Evolutionary conservation across 2,329 filamentous ascomycete species (phyloP).

Genomic region (Dissoconium aciculare): DNA sequence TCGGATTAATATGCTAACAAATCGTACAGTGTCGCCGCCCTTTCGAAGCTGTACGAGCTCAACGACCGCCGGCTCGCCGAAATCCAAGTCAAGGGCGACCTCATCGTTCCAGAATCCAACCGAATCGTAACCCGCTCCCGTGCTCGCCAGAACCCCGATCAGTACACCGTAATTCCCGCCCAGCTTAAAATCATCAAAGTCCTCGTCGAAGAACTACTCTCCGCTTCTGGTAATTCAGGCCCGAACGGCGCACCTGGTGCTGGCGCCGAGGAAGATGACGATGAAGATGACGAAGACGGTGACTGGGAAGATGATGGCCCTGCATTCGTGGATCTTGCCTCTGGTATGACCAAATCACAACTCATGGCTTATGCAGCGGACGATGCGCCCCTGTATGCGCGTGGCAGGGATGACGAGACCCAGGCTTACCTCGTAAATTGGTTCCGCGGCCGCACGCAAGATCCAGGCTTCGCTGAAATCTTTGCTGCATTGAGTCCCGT

Average conservation of each 20-base stretch:
- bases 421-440: slow-evolving; percentile 72
- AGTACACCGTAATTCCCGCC: slow-evolving; percentile 74
- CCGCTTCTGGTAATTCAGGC: slow-evolving; percentile 52
- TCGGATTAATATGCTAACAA: slow-evolving; percentile 5
- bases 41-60: slow-evolving; percentile 79
- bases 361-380: slow-evolving; percentile 61
- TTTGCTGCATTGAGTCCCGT: slow-evolving; percentile 39
- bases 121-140: slow-evolving; percentile 89
- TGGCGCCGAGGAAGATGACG: slow-evolving; percentile 47
- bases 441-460: slow-evolving; percentile 46
- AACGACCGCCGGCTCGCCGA: slow-evolving; percentile 66
- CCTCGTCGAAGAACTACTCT: slow-evolving; percentile 77
- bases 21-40: slow-evolving; percentile 66
- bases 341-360: slow-evolving; percentile 43
- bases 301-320: slow-evolving; percentile 70
- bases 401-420: slow-evolving; percentile 77
- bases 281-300: slow-evolving; percentile 53
- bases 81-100: slow-evolving; percentile 78
- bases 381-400: slow-evolving; percentile 33
- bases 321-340: slow-evolving; percentile 55
- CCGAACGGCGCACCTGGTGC: slow-evolving; percentile 36
- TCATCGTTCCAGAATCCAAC: slow-evolving; percentile 65
- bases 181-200: slow-evolving; percentile 94
- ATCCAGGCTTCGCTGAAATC: slow-evolving; percentile 39
- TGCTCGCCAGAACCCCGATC: slow-evolving; percentile 75